A percentile compares a stretch with the other conserved stretches of the same genome.
phyloP scores from a whole-genome alignment of 345 rosid species.

The Bruguiera parviflora region DNA sequence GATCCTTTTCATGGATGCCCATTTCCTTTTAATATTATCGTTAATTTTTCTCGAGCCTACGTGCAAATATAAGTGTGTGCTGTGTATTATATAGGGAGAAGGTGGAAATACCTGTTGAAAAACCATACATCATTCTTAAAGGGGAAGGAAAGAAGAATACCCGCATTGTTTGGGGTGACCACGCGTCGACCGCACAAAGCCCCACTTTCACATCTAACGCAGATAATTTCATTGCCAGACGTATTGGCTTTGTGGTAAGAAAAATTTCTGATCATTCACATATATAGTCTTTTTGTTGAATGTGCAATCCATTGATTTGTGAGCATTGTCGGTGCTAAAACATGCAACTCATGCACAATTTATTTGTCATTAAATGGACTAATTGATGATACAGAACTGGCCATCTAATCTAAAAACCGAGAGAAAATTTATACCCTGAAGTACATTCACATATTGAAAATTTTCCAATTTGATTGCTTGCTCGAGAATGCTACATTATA shows the following conservation, averaged over 20 bases:
- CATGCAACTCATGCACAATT: no score
- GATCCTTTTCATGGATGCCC: background rate
- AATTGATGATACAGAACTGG: no score
- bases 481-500: no score
- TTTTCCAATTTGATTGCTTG: no score
- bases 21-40: background rate
- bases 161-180: slow-evolving; percentile 63
- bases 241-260: slow-evolving; percentile 51
- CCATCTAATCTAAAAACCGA: no score
- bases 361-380: no score
- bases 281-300: no score
- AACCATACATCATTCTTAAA: slow-evolving; percentile 53
- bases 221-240: slow-evolving; percentile 48
- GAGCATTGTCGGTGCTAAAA: no score
- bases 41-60: background rate
- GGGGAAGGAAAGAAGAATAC: slow-evolving; percentile 58
- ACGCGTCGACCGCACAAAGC: slow-evolving; percentile 34
- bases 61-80: no score
- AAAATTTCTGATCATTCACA: background rate
- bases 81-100: slow-evolving; percentile 48
- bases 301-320: no score
- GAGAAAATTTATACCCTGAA: no score
- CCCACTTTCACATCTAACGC: slow-evolving; percentile 70
- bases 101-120: slow-evolving; percentile 58
- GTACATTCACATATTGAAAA: no score